Percentiles rank a stretch among this genome's conserved stretches.
Evolutionary conservation across 345 rosid species (phyloP).

Genomic region (Geranium brycei): DNA sequence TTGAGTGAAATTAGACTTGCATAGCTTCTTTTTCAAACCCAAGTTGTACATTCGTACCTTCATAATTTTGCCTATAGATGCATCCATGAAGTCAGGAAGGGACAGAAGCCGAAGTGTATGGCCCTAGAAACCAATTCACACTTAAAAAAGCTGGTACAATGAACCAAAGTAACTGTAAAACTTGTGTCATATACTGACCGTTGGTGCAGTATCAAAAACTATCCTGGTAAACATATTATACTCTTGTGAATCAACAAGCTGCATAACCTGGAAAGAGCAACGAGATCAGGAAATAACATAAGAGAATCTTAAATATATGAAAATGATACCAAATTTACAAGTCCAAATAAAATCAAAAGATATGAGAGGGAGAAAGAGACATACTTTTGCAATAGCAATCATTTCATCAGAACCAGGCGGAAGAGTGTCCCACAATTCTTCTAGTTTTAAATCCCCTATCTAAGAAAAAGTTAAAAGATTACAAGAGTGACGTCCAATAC

Average conservation of each 20-base stretch:
- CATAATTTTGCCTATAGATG: conserved; percentile 63
- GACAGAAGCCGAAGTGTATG: conserved; percentile 78
- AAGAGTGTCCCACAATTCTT: conserved; percentile 55
- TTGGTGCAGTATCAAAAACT: conserved; percentile 72
- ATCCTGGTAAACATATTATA: conserved; percentile 53
- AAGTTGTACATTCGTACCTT: conserved; percentile 34
- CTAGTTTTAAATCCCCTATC: conserved; percentile 66
- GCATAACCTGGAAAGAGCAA: conserved; percentile 46
- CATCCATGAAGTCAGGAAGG: conserved; percentile 69
- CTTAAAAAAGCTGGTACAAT: conserved; percentile 4
- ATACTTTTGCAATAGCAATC: conserved; percentile 64
- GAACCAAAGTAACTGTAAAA: conserved; percentile 6
- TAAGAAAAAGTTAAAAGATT: conserved; percentile 11
- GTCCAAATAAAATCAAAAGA: not conserved
- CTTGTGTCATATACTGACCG: conserved; percentile 32
- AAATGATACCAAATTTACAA: not conserved
- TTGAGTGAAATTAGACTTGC: not conserved
- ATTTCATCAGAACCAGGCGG: conserved; percentile 73
- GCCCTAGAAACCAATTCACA: conserved; percentile 32
- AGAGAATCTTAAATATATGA: not conserved
- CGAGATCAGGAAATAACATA: conserved; percentile 1
- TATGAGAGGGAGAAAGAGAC: conserved; percentile 7
- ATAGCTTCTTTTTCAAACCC: conserved; percentile 1
- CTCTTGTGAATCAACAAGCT: conserved; percentile 49
- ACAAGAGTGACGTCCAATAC: not conserved